Evolutionary conservation across 352 stramenopile species (phyloP).

Genomic region (Pythium insidiosum): DNA sequence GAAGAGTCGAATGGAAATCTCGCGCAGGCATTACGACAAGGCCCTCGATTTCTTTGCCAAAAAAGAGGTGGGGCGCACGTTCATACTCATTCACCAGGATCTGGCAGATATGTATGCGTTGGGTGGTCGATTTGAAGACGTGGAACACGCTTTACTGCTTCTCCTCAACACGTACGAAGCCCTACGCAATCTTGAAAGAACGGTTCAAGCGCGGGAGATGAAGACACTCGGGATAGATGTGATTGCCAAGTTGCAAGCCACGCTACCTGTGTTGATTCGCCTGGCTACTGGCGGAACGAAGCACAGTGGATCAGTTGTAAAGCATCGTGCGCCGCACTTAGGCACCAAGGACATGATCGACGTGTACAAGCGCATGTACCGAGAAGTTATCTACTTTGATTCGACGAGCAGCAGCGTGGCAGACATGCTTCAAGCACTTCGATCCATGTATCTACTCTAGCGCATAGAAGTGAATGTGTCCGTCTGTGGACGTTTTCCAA

Average conservation of each 20-base stretch:
- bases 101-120: constrained; percentile 69
- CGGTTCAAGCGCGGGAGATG: constrained; percentile 26
- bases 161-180: constrained; percentile 73
- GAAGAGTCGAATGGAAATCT: constrained; percentile 72
- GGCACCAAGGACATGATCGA: constrained; percentile 36
- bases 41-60: constrained; percentile 70
- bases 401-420: constrained; percentile 27
- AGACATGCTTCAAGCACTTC: constrained; percentile 41
- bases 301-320: background rate
- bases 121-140: constrained; percentile 50
- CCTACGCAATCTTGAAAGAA: too few relatives aligned
- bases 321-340: constrained; percentile 11
- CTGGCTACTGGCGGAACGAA: constrained; percentile 11
- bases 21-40: constrained; percentile 79
- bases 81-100: constrained; percentile 80
- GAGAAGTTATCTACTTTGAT: constrained; percentile 74
- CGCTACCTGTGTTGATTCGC: constrained; percentile 61
- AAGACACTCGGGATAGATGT: constrained; percentile 28
- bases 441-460: constrained; percentile 53
- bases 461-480: constrained; percentile 21
- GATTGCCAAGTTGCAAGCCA: constrained; percentile 40
- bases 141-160: constrained; percentile 72
- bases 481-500: constrained; percentile 7
- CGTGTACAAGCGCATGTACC: constrained; percentile 84
- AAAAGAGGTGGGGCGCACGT: constrained; percentile 61